phyloP scores from a whole-genome alignment of 1,284 basidiomycete genomes.

The Ceratobasidium sp. region DNA sequence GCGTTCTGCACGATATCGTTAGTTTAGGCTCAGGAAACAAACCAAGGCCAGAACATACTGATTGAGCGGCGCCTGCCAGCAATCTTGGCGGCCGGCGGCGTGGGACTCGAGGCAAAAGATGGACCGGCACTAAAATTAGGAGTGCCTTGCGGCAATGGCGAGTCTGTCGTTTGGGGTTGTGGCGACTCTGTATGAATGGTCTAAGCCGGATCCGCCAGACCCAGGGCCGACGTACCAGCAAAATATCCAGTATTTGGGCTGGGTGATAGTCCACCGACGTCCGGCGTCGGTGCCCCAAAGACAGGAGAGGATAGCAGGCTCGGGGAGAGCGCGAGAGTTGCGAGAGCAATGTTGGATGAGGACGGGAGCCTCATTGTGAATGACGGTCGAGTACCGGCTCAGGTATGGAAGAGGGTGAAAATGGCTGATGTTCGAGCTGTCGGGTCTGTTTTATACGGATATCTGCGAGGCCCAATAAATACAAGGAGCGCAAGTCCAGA shows the following conservation, averaged over 20 bases:
- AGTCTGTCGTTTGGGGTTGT: constrained; percentile 4
- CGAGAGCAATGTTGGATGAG: constrained; percentile 27
- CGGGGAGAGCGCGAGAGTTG: constrained; percentile 28
- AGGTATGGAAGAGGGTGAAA: not conserved
- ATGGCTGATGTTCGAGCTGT: not conserved
- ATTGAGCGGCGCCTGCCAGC: constrained; percentile 30
- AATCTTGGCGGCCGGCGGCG: constrained; percentile 12
- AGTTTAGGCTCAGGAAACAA: not conserved
- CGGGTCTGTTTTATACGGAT: not conserved
- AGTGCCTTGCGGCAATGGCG: constrained; percentile 12
- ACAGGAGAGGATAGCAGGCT: constrained; percentile 23
- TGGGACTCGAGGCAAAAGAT: not conserved
- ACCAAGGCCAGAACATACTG: constrained; percentile 8
- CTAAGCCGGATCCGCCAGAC: not conserved
- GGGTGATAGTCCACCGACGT: constrained; percentile 10
- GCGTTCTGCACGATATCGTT: not conserved
- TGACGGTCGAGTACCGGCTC: not conserved
- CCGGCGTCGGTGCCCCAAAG: constrained; percentile 31
- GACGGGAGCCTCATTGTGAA: constrained; percentile 31
- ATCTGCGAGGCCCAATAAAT: no score
- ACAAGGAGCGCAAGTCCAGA: no score
- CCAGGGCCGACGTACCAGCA: constrained; percentile 1
- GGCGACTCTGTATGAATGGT: constrained; percentile 4
- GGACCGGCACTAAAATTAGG: not conserved
- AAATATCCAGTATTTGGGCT: constrained; percentile 27